Conservation (phyloP, 768 basidiomycete species). For the Phallus indusiatus region DNA sequence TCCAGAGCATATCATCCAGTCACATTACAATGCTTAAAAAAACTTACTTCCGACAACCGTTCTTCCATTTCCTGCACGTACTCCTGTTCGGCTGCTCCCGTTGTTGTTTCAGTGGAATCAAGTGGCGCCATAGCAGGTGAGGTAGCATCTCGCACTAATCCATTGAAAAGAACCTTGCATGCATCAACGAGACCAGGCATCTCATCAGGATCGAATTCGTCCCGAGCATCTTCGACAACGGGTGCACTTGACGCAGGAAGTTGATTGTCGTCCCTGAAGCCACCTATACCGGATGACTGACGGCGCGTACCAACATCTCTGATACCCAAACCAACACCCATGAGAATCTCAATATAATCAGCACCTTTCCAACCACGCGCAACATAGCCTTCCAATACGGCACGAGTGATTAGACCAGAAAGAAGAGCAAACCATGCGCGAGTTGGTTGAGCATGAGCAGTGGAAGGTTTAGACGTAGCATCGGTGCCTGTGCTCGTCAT, state of each 20-base stretch:
- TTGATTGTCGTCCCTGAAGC: not conserved
- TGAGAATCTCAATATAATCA: slow-evolving; percentile 57
- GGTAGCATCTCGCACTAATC: slow-evolving; percentile 1
- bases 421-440: slow-evolving; percentile 77
- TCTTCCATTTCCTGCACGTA: slow-evolving; percentile 70
- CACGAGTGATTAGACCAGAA: slow-evolving; percentile 68
- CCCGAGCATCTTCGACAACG: slow-evolving; percentile 13
- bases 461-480: not conserved
- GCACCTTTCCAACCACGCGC: slow-evolving; percentile 72
- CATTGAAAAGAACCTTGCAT: slow-evolving; percentile 49
- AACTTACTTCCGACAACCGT: slow-evolving; percentile 55
- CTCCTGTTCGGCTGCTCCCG: slow-evolving; percentile 50
- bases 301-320: slow-evolving; percentile 5
- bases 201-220: slow-evolving; percentile 64
- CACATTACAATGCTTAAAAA: not conserved
- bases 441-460: slow-evolving; percentile 37
- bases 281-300: not conserved
- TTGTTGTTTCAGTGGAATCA: slow-evolving; percentile 11
- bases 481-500: slow-evolving; percentile 4
- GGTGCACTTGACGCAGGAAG: not conserved
- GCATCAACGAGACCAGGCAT: slow-evolving; percentile 61
- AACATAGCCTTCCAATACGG: slow-evolving; percentile 77
- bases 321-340: slow-evolving; percentile 53
- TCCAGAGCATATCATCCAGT: not conserved
- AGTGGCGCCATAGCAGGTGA: not conserved